Conservation (phyloP, 352 stramenopile genomes). For the Globisporangium megalacanthum region DNA sequence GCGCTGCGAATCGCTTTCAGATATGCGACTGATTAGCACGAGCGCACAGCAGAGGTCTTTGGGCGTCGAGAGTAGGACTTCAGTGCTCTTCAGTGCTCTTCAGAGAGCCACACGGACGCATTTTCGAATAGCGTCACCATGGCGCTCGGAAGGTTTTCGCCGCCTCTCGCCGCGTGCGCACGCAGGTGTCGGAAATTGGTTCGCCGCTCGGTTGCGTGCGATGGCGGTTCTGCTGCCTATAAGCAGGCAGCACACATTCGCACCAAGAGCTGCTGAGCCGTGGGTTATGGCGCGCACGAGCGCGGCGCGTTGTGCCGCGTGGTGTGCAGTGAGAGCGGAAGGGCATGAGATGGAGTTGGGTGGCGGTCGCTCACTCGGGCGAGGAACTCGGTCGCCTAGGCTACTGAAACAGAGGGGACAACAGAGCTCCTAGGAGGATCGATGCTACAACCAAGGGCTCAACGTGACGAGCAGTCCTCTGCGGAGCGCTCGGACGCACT, state of each 20-base stretch:
- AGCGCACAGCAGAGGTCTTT: background rate
- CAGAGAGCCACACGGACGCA: background rate
- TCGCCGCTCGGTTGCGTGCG: background rate
- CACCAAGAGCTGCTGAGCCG: background rate
- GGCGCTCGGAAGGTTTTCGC: conserved; percentile 2
- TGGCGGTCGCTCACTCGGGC: background rate
- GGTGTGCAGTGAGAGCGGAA: background rate
- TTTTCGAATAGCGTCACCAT: conserved; percentile 1
- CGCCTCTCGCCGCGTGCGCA: background rate
- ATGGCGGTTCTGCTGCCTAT: too few relatives aligned
- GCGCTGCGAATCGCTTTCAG: conserved; percentile 1
- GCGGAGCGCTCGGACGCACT: background rate
- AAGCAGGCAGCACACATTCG: background rate
- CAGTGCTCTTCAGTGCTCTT: background rate
- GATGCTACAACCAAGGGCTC: background rate
- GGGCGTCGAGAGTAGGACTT: background rate
- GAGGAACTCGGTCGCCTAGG: background rate
- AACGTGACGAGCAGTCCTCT: background rate
- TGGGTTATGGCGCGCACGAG: background rate
- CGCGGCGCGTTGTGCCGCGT: background rate
- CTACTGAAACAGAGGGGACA: background rate
- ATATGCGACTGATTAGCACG: background rate
- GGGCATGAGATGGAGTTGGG: background rate
- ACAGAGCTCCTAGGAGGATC: background rate
- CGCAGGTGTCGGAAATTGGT: background rate